Evolutionary conservation across 148 eudicot species (phyloP).

Genomic region (Rhododendron vialii): DNA sequence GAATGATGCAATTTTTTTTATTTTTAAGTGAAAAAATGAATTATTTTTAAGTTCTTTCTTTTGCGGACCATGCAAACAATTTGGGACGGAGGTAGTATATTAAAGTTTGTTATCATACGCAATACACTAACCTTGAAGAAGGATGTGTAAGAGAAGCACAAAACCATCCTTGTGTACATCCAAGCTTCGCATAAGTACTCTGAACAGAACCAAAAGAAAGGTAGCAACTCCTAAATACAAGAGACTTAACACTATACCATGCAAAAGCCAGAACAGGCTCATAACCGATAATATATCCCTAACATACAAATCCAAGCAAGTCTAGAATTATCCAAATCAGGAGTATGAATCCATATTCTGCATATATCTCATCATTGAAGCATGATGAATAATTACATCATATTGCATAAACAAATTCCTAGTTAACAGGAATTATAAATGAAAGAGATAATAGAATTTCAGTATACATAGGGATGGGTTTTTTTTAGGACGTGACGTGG

Average conservation of each 20-base stretch:
- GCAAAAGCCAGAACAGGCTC: neutral
- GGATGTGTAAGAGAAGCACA: conserved; percentile 65
- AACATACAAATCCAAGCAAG: neutral
- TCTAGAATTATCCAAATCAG: neutral
- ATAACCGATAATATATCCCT: neutral
- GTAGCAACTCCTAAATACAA: neutral
- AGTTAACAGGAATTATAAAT: neutral
- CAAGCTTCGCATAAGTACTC: conserved; percentile 85
- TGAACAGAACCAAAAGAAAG: conserved; percentile 21
- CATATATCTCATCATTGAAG: neutral
- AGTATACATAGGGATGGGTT: neutral
- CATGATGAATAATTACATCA: neutral
- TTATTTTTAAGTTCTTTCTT: neutral
- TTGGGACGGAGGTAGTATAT: neutral
- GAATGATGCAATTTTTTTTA: neutral
- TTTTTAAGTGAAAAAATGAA: too few species aligned
- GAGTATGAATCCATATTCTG: neutral
- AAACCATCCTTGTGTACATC: conserved; percentile 90
- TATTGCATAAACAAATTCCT: neutral
- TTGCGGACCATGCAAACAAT: neutral
- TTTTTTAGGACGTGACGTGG: neutral
- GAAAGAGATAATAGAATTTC: neutral
- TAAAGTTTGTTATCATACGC: neutral
- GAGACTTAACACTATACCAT: neutral
- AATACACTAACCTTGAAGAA: conserved; percentile 59